Conservation (phyloP, 257 asterid genomes). For the Nyctanthes arbortristis region DNA sequence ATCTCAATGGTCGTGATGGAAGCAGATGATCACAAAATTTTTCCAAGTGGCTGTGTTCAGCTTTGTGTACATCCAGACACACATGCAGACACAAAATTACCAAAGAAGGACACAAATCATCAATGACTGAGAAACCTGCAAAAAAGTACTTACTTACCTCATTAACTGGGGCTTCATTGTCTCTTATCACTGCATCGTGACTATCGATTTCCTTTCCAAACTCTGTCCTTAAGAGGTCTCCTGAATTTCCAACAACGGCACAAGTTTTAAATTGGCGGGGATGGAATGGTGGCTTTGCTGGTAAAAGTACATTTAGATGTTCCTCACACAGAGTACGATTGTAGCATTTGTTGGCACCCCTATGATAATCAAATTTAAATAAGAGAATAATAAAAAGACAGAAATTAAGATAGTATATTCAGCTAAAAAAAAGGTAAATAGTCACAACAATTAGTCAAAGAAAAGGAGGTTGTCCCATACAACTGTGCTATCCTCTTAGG, state of each 20-base stretch:
- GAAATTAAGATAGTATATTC: conserved; percentile 9
- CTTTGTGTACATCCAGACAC: no score
- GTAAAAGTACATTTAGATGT: conserved; percentile 77
- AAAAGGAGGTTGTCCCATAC: conserved; percentile 44
- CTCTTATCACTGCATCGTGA: conserved; percentile 96
- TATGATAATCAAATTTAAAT: conserved; percentile 28
- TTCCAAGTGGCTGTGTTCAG: no score
- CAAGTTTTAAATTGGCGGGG: conserved; percentile 92
- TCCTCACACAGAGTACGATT: conserved; percentile 89
- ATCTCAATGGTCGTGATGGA: neutral
- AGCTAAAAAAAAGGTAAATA: conserved; percentile 6
- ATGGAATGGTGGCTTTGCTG: conserved; percentile 94
- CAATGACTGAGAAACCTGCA: conserved; percentile 11
- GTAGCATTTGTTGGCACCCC: conserved; percentile 92
- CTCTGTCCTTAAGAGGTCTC: conserved; percentile 92
- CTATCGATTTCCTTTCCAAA: conserved; percentile 93
- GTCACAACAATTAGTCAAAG: no score
- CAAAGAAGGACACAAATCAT: neutral
- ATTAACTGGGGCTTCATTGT: conserved; percentile 97
- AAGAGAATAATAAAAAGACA: conserved; percentile 13
- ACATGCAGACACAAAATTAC: no score
- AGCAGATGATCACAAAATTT: neutral
- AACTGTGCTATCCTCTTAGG: conserved; percentile 92
- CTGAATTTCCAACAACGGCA: conserved; percentile 98
- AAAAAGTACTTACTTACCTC: conserved; percentile 46